These are phyloP conservation scores for Metschnikowia santaceciliae DNA, from an alignment of 805 yeast species.

Conservation along the genomic window DNA sequence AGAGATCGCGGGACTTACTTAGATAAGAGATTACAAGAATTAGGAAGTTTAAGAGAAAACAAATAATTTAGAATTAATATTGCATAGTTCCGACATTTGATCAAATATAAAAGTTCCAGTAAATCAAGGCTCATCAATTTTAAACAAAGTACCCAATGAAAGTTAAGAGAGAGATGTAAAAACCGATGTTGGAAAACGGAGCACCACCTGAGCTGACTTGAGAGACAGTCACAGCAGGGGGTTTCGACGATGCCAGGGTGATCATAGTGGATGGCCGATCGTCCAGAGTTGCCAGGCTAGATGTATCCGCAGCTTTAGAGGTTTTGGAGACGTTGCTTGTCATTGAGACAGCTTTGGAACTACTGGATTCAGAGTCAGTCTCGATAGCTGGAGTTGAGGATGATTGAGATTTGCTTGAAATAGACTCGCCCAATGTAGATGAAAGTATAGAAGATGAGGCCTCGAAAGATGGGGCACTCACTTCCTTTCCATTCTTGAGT, in stretches of 20 bases:
- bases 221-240: background rate
- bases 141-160: background rate
- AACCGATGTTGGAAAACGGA: background rate
- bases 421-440: background rate
- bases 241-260: background rate
- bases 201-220: background rate
- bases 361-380: background rate
- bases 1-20: too few species aligned
- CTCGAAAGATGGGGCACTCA: background rate
- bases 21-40: too few species aligned
- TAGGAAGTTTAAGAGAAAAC: too few species aligned
- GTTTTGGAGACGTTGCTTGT: background rate
- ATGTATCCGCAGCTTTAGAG: background rate
- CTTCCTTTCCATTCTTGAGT: slow-evolving; percentile 3
- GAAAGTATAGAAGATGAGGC: slow-evolving; percentile 1
- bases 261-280: background rate
- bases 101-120: too few species aligned
- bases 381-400: background rate
- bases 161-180: background rate
- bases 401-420: background rate
- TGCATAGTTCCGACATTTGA: too few species aligned
- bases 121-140: background rate
- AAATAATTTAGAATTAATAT: too few species aligned
- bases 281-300: background rate
- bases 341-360: background rate